Evolutionary conservation across 768 basidiomycete species (phyloP).

Genomic region (Rhodotorula graminis): DNA sequence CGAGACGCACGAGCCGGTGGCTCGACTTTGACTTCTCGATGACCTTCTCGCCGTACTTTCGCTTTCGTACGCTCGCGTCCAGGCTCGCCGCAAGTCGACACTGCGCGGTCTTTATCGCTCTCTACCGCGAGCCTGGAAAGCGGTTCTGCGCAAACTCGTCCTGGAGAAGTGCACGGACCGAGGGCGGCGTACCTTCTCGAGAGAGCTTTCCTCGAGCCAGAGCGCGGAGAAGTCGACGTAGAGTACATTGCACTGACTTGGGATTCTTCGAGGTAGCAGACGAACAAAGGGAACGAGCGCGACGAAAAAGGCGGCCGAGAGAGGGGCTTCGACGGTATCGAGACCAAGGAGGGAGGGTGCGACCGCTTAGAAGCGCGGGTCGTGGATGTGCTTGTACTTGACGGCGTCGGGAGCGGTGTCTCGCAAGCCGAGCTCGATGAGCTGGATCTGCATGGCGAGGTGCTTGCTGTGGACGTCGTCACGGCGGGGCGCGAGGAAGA

Average conservation of each 20-base stretch:
- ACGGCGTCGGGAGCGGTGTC: conserved; percentile 24
- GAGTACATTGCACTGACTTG: neutral
- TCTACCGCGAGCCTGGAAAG: too few relatives aligned
- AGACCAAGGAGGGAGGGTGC: neutral
- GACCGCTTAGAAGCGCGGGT: conserved; percentile 34
- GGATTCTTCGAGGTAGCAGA: too few relatives aligned
- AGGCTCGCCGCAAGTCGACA: too few relatives aligned
- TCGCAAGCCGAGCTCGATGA: conserved; percentile 41
- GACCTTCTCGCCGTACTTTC: too few relatives aligned
- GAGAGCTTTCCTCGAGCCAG: too few relatives aligned
- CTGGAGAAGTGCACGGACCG: too few relatives aligned
- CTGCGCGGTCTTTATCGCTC: too few relatives aligned
- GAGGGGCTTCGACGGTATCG: neutral
- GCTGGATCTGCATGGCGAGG: conserved; percentile 29
- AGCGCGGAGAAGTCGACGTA: neutral
- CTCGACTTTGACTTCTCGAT: too few relatives aligned
- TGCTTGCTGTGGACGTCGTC: conserved; percentile 10
- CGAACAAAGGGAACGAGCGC: too few relatives aligned
- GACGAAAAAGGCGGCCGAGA: neutral
- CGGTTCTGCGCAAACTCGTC: too few relatives aligned
- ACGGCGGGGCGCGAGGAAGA: neutral
- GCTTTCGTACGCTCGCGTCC: too few relatives aligned
- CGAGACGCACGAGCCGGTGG: too few relatives aligned
- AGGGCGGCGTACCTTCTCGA: neutral
- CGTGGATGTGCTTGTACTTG: conserved; percentile 37